Conservation (phyloP, 257 asterid genomes). For the Nicotiana benthamiana region DNA sequence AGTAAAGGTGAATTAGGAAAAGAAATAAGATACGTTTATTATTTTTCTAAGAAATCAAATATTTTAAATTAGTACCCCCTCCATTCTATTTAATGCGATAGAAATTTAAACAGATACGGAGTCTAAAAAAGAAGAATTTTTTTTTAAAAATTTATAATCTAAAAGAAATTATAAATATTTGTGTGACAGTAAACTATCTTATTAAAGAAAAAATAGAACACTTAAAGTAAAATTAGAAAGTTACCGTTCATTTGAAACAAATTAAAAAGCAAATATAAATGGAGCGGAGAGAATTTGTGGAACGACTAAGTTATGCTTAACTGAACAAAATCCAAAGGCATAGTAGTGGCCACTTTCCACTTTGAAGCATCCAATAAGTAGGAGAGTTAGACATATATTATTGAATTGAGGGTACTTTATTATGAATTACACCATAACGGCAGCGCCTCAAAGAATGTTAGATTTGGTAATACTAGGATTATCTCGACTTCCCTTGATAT, state of each 20-base stretch:
- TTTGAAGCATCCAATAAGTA: neutral
- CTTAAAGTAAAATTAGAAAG: no score
- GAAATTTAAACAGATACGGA: no score
- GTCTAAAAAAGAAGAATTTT: rapidly evolving
- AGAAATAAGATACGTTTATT: neutral
- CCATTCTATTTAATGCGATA: no score
- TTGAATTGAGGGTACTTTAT: neutral
- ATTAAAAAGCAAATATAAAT: no score
- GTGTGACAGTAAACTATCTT: no score
- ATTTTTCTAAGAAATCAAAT: neutral
- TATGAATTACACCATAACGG: neutral
- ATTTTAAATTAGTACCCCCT: neutral
- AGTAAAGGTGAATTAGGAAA: neutral
- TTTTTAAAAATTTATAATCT: rapidly evolving
- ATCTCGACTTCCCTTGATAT: neutral
- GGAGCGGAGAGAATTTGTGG: no score
- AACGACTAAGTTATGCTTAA: neutral
- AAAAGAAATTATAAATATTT: no score
- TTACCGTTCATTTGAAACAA: rapidly evolving
- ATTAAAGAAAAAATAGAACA: no score
- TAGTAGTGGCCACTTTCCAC: neutral
- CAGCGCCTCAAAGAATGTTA: neutral
- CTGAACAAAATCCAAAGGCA: neutral
- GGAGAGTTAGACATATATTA: neutral
- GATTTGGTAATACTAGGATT: neutral